Evolutionary conservation across 176 grass and related monocot species (phyloP).

Genomic region (Raddia guianensis): DNA sequence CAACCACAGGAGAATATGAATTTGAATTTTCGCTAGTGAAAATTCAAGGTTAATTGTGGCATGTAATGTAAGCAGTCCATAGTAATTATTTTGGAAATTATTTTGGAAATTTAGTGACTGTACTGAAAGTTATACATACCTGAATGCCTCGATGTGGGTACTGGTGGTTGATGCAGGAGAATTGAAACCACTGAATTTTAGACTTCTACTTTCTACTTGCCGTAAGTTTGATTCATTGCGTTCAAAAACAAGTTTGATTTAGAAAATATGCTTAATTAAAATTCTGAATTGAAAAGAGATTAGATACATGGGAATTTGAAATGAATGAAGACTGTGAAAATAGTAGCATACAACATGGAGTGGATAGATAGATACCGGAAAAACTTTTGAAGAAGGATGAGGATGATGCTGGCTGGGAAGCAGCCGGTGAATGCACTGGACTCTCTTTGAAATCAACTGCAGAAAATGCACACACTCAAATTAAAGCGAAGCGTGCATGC

Average conservation of each 20-base stretch:
- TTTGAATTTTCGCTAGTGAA: not conserved
- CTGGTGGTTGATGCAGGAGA: slow-evolving; percentile 31
- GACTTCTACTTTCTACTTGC: slow-evolving; percentile 35
- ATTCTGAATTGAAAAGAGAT: not conserved
- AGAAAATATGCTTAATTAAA: not conserved
- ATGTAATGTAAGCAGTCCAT: not conserved
- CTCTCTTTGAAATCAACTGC: slow-evolving; percentile 43
- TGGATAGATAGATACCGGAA: slow-evolving; percentile 17
- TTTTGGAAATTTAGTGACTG: not conserved
- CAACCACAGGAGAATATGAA: not conserved
- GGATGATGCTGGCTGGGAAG: slow-evolving; percentile 37
- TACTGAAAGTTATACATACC: slow-evolving; percentile 25
- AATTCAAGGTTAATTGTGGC: not conserved
- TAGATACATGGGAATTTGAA: not conserved
- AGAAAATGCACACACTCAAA: not conserved
- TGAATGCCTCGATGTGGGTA: slow-evolving; percentile 46
- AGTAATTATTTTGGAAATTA: not conserved
- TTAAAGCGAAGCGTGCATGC: not conserved
- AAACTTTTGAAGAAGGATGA: slow-evolving; percentile 58
- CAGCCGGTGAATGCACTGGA: slow-evolving; percentile 4
- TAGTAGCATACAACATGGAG: not conserved
- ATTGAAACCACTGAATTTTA: slow-evolving; percentile 43
- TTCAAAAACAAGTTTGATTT: slow-evolving; percentile 10
- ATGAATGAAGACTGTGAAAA: not conserved
- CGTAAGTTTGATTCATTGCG: slow-evolving; percentile 21